phyloP scores from a whole-genome alignment of 2,329 filamentous ascomycete genomes.

The Aspergillus ustus region DNA sequence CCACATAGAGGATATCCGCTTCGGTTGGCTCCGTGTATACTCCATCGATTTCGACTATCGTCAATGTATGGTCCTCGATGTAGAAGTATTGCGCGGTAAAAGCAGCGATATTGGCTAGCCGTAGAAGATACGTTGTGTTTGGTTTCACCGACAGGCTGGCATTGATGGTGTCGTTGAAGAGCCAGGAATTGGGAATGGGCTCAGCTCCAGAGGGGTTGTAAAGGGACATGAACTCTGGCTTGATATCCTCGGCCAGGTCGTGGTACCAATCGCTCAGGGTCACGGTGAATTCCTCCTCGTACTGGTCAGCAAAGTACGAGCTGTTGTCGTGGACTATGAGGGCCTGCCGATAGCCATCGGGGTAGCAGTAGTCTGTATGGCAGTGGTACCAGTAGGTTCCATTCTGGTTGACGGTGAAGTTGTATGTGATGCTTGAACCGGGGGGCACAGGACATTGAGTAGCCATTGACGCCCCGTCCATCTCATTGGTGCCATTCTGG shows the following conservation, averaged over 20 bases:
- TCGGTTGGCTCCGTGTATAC: conserved; percentile 36
- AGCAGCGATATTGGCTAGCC: conserved; percentile 73
- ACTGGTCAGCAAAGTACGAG: conserved; percentile 59
- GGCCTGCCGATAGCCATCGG: conserved; percentile 69
- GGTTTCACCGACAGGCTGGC: conserved; percentile 64
- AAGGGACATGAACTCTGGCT: conserved; percentile 47
- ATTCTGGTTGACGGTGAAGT: conserved; percentile 67
- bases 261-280: conserved; percentile 77
- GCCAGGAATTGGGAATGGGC: conserved; percentile 68
- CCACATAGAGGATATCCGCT: conserved; percentile 64
- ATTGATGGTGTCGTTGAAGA: conserved; percentile 73
- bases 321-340: conserved; percentile 67
- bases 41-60: conserved; percentile 44
- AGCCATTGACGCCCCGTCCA: conserved; percentile 71
- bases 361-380: conserved; percentile 69
- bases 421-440: conserved; percentile 69
- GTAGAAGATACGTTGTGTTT: conserved; percentile 73
- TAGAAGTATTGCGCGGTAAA: conserved; percentile 61
- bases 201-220: conserved; percentile 59
- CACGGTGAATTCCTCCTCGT: conserved; percentile 67
- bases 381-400: conserved; percentile 84
- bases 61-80: conserved; percentile 50
- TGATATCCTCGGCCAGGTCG: conserved; percentile 56
- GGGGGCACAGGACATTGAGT: conserved; percentile 71
- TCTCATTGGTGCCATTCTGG: conserved; percentile 68